Evolutionary conservation across 192 early-diverging fungal species (phyloP), one percentile per base, ranked within the genome.

Genomic region (Borealophlyctis nickersoniae): DNA sequence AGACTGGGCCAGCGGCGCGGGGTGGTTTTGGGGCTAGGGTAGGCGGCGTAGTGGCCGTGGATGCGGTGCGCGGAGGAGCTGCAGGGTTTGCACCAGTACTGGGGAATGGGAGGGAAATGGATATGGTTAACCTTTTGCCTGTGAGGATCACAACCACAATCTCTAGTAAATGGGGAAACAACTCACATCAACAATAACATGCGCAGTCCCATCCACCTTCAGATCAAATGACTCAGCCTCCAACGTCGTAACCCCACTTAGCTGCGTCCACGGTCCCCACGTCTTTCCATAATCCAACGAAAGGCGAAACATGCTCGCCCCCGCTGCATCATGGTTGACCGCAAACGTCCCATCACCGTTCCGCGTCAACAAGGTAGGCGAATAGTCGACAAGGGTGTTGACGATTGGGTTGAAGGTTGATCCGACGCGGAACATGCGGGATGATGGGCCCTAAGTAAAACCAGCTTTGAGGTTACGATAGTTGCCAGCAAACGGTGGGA

Each of bases 71-170:
- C 55, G 26, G 55, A 5, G 26, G 13, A 27, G 55, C 30, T 19
- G 29, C 30, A 56, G 3, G n/a, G 55, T 28, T 24, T 5, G 51
- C 51, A 52, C 51, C 51, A 52, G 55, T 56, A 56, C n/a, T 24
- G 13, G 30, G 29, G 24, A n/a, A 56, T 30, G 39, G 7, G 7
- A 45, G 39, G 9, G 39, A 45, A 13, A 45, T 45, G 39, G 39
- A 45, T 19, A 13, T 19, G 39, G 39, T 45, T n/a, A n/a, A n/a
- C n/a, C 39, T 45, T 45, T 45, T 45, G 9, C 39, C 19, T 45
- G 7, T 7, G 39, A 45, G 39, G 39, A 45, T 45, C 19, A 13
- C 19, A 19, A 45, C 7, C 39, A 45, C 39, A 13, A n/a, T n/a
- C n/a, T n/a, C n/a, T n/a, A n/a, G n/a, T n/a, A n/a, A n/a, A n/a